Percentiles rank a stretch among this genome's conserved stretches.
Evolutionary conservation across 441 rosid species (phyloP).

Genomic region (Eruca vesicaria): DNA sequence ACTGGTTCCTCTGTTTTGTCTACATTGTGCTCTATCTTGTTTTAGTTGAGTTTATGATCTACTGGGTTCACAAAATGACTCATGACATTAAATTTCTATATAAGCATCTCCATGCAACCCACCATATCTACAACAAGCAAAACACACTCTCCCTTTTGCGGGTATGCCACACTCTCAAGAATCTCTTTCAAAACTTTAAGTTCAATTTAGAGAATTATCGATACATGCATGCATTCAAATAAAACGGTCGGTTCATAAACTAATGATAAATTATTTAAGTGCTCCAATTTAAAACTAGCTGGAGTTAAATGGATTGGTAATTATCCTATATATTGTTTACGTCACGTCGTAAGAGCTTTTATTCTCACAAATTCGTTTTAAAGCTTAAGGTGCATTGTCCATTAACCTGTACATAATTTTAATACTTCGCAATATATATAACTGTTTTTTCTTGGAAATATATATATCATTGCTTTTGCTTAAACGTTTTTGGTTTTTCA

Average conservation of each 20-base stretch:
- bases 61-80: conserved; percentile 80
- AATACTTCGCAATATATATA: not conserved
- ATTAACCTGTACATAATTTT: too few relatives aligned
- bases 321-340: too few relatives aligned
- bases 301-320: not conserved
- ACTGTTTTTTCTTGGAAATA: too few relatives aligned
- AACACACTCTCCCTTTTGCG: conserved; percentile 91
- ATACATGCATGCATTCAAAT: too few relatives aligned
- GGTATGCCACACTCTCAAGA: conserved; percentile 41
- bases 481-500: conserved; percentile 21
- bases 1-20: conserved; percentile 51
- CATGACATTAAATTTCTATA: conserved; percentile 83
- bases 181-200: not conserved
- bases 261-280: too few relatives aligned
- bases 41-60: conserved; percentile 70
- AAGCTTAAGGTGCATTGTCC: too few relatives aligned
- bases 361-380: too few relatives aligned
- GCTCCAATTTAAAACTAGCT: not conserved
- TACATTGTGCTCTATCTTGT: conserved; percentile 57
- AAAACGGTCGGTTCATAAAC: too few relatives aligned
- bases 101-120: conserved; percentile 77
- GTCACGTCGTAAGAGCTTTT: not conserved
- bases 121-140: conserved; percentile 88
- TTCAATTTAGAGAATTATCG: not conserved
- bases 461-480: not conserved